Evolutionary conservation across 805 yeast species (phyloP).

Genomic region (Maudiozyma turicensis): DNA sequence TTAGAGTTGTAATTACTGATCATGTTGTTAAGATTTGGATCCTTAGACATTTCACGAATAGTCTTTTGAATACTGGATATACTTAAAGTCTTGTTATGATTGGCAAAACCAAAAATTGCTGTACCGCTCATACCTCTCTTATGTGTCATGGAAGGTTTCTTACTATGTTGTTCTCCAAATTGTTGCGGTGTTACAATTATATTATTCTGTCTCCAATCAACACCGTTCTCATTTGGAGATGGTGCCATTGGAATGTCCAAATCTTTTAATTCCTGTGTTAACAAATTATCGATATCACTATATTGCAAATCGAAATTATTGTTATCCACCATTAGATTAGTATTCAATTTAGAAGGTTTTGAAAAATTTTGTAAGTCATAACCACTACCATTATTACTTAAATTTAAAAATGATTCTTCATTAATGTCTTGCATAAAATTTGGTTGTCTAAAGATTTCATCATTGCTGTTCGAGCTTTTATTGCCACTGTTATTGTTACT

Average conservation of each 20-base stretch:
- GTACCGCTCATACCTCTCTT: conserved; percentile 64
- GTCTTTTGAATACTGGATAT: conserved; percentile 37
- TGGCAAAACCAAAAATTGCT: conserved; percentile 65
- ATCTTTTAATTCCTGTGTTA: conserved; percentile 52
- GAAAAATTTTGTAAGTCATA: neutral
- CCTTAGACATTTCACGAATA: conserved; percentile 6
- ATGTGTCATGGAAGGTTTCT: conserved; percentile 30
- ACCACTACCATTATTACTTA: neutral
- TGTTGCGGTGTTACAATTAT: conserved; percentile 4
- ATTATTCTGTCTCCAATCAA: conserved; percentile 16
- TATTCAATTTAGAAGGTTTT: neutral
- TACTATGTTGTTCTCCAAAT: neutral
- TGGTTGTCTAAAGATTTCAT: neutral
- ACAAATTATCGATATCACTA: conserved; percentile 44
- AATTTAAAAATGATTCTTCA: neutral
- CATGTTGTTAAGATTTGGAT: conserved; percentile 3
- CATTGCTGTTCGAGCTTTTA: neutral
- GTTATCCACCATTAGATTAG: neutral
- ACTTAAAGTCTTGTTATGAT: conserved; percentile 54
- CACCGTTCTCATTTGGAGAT: neutral
- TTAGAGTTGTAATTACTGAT: neutral
- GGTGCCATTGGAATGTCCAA: conserved; percentile 48
- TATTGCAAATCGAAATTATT: conserved; percentile 35
- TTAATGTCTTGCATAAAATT: neutral
- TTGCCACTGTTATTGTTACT: neutral